Evolutionary conservation across 2,329 filamentous ascomycete genomes (phyloP), one percentile per base, ranked within the genome.

Genomic region (Scytalidium lignicola): DNA sequence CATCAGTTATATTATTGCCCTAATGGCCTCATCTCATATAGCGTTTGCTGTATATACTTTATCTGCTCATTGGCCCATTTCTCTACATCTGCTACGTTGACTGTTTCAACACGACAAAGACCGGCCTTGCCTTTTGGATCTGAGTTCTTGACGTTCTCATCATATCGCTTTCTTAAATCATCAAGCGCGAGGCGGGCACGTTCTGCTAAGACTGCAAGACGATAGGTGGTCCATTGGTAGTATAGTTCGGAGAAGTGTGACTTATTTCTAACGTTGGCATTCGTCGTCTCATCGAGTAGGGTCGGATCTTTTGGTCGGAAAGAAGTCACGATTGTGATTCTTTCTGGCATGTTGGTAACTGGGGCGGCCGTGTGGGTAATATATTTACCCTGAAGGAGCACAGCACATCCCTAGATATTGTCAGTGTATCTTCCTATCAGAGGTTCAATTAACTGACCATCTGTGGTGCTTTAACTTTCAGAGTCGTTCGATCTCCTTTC

Each of bases 121-220:
- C 93, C 90, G 68, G 90, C 85, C 86, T 99, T 99, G 85, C 93
- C 93, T 79, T 97, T 90, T 73, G 93, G 93, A 81, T 99, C 93
- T 66, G 90, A 93, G 6, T 37, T 37, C 62, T 65, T n/a, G 59
- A 19, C 0, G 59, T 44, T 42, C 53, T 47, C n/a, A 59, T 37
- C 10, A 53, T 57, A 18, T 63, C 51, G 15, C 52, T 48, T 2
- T 57, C 50, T 9, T 56, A 51, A 2, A 47, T 45, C n/a, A 7
- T 37, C 32, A 37, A 17, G 6, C 7, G 32, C n/a, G 15, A 37
- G 10, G n/a, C 32, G 55, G 21, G 58, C 51, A 3, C 58, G 54
- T 50, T 60, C 55, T 40, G 58, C 49, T 4, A 61, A 51, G 8
- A 61, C 47, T 41, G 63, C 60, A n/a, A 62, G 41, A 18, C 56